Evolutionary conservation across 2,329 filamentous ascomycete species (phyloP).

Genomic region (Talaromyces piceae): DNA sequence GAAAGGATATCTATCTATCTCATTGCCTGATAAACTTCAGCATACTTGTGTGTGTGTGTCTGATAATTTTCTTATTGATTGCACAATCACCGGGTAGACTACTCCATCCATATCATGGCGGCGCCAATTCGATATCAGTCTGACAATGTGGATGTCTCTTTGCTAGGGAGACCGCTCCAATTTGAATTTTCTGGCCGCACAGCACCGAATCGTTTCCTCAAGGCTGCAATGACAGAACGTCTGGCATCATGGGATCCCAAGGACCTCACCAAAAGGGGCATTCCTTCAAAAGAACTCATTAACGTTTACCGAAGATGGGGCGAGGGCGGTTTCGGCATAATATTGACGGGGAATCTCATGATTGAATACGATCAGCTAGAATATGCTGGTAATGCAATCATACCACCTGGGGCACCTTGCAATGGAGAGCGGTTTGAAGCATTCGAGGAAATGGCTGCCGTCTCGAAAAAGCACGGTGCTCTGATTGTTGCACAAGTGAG

Average conservation of each 20-base stretch:
- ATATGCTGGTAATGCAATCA: no score
- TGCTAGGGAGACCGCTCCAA: not conserved
- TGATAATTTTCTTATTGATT: no score
- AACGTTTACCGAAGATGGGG: slow-evolving; percentile 58
- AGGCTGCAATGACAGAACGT: slow-evolving; percentile 60
- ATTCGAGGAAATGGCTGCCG: not conserved
- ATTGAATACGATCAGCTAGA: no score
- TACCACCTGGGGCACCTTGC: not conserved
- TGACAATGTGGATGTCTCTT: no score
- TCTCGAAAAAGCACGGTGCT: not conserved
- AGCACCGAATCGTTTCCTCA: slow-evolving; percentile 58
- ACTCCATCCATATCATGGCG: no score
- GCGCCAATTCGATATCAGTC: no score
- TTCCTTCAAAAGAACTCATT: slow-evolving; percentile 48
- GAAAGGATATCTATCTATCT: no score
- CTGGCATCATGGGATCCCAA: slow-evolving; percentile 54
- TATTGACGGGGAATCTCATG: slow-evolving; percentile 59
- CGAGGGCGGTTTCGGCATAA: slow-evolving; percentile 48
- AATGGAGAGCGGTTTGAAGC: not conserved
- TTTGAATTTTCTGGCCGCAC: slow-evolving; percentile 21
- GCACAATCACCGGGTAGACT: no score
- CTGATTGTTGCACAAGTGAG: not conserved
- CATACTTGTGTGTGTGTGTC: no score
- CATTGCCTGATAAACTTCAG: no score
- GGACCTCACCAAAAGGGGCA: slow-evolving; percentile 45